Percentiles rank a stretch among this genome's conserved stretches.
phyloP scores from a whole-genome alignment of 164 flowering plant species.

The Annona cherimola region DNA sequence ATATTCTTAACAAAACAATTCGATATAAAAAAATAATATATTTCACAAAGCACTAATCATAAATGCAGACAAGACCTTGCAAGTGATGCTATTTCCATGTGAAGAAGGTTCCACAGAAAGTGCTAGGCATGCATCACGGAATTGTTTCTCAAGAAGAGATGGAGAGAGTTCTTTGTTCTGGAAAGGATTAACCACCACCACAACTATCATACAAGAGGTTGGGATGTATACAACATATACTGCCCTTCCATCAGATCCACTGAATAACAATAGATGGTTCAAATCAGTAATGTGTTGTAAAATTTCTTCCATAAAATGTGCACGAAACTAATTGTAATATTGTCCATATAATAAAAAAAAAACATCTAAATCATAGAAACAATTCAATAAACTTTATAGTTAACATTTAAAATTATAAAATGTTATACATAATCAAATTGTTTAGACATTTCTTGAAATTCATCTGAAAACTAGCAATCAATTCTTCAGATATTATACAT shows the following conservation, averaged over 20 bases:
- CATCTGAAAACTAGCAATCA: too few species aligned
- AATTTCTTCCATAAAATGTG: background rate
- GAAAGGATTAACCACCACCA: slow-evolving; percentile 79
- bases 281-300: background rate
- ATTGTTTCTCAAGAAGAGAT: slow-evolving; percentile 67
- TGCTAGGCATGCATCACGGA: slow-evolving; percentile 72
- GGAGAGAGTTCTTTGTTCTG: slow-evolving; percentile 73
- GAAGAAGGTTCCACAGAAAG: slow-evolving; percentile 44
- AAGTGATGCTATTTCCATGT: slow-evolving; percentile 34
- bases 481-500: too few species aligned
- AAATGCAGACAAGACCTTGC: slow-evolving; percentile 44
- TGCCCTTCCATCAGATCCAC: slow-evolving; percentile 81
- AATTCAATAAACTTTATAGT: too few species aligned
- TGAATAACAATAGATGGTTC: slow-evolving; percentile 22
- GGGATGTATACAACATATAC: slow-evolving; percentile 68
- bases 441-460: too few species aligned
- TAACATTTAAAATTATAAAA: too few species aligned
- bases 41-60: background rate
- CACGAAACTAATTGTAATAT: too few species aligned
- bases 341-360: too few species aligned
- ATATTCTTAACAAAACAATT: background rate
- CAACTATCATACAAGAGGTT: slow-evolving; percentile 43
- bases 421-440: too few species aligned
- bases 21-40: background rate
- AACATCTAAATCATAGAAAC: too few species aligned